Evolutionary conservation across 257 asterid genomes (phyloP).

Genomic region (Rehmannia glutinosa): DNA sequence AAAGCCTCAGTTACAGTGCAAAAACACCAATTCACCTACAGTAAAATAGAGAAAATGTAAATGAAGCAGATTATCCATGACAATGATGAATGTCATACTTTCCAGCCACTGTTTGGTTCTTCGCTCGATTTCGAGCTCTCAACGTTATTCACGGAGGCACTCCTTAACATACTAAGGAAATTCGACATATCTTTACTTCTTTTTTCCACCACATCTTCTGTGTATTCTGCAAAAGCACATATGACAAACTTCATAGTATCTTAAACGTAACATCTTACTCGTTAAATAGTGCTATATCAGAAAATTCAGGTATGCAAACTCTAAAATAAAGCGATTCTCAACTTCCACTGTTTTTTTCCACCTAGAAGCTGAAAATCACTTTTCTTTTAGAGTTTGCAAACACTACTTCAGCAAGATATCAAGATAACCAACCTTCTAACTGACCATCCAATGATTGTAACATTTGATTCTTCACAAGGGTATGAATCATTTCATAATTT

Average conservation of each 20-base stretch:
- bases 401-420: not conserved
- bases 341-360: no score
- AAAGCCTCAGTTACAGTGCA: no score
- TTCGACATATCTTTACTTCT: slow-evolving; percentile 65
- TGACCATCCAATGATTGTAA: slow-evolving; percentile 32
- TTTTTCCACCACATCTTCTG: slow-evolving; percentile 42
- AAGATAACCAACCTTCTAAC: slow-evolving; percentile 29
- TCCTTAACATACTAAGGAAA: slow-evolving; percentile 74
- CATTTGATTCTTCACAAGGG: slow-evolving; percentile 59
- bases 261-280: not conserved
- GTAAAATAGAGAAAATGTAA: not conserved
- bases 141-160: slow-evolving; percentile 45
- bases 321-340: no score
- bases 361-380: no score
- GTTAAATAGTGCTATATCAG: not conserved
- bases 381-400: no score
- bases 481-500: slow-evolving; percentile 38
- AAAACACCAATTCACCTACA: no score
- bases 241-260: not conserved
- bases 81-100: slow-evolving; percentile 58
- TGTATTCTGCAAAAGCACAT: slow-evolving; percentile 42
- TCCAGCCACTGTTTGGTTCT: slow-evolving; percentile 52
- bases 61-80: slow-evolving; percentile 1
- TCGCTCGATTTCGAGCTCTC: slow-evolving; percentile 40
- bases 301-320: no score